Base-by-base conservation (phyloP, 176 grass and related monocot species). In the Carex pumila region DNA sequence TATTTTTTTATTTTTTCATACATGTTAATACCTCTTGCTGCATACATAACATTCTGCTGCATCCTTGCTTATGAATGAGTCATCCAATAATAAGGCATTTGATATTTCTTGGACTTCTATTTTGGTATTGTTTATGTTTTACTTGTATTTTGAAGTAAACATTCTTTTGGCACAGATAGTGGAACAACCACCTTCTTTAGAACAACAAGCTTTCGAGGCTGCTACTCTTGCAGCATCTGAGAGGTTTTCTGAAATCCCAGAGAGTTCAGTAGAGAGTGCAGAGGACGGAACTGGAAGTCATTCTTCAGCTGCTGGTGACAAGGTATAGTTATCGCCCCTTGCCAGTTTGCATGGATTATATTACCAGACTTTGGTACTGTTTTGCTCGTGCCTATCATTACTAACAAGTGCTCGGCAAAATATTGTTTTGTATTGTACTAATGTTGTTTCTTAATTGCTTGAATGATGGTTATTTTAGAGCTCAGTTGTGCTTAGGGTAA, bases 201-300 rank as follows among this genome's bases (percentile, higher is more conserved):
- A 98, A 85, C 88, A 95, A 81, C 94, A 95, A 90, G 85, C 89
- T 89, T 41, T 93, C 13, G 69, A 18, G 65, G 83, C 83, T 79
- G 91, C 95, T 87, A 53, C 61, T 84, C 91, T 95, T 80, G 87
- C 86, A 54, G 82, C 93, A 41, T 81, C 80, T 49, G 95, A 95
- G 88, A 91, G 89, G 70, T 98, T 93, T 89, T 95, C 88, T 90
- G 91, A 89, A 83, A 95, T 98, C 68, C 86, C 88, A 70, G 87
- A 89, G 65, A 80, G 25, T 83, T 85, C 82, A 87, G 73, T 86
- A 81, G 85, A 54, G 50, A 50, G 66, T 49, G 87, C 55, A 17
- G 69, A 61, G 68, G 54, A 79, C 62, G 86, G 80, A 55, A 62
- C 64, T 68, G 39, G 3, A 72, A 70, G 71, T 80, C 80, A 78